phyloP scores from a whole-genome alignment of 2,329 filamentous ascomycete species.

The Fusarium succisae region DNA sequence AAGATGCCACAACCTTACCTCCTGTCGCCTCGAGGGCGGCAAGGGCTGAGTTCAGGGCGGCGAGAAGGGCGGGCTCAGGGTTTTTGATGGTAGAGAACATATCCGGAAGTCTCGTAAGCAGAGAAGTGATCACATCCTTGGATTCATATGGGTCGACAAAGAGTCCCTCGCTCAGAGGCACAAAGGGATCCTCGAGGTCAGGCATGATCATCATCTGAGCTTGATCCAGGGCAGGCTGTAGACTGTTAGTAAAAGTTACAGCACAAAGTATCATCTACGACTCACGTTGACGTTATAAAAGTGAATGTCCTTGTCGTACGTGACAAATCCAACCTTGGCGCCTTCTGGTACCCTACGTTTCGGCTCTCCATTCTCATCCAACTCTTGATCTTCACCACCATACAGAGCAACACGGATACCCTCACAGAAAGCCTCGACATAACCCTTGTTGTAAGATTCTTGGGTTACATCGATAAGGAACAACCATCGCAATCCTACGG shows the following conservation, averaged over 20 bases:
- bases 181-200: slow-evolving; percentile 95
- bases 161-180: slow-evolving; percentile 88
- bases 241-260: slow-evolving; percentile 22
- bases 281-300: slow-evolving; percentile 94
- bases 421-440: slow-evolving; percentile 88
- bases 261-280: slow-evolving; percentile 28
- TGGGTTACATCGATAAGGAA: slow-evolving; percentile 95
- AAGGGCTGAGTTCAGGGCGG: slow-evolving; percentile 83
- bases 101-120: slow-evolving; percentile 83
- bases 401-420: slow-evolving; percentile 89
- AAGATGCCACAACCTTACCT: slow-evolving; percentile 89
- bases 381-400: slow-evolving; percentile 65
- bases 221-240: slow-evolving; percentile 76
- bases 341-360: slow-evolving; percentile 75
- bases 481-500: slow-evolving; percentile 85
- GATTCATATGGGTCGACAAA: slow-evolving; percentile 96
- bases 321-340: slow-evolving; percentile 92
- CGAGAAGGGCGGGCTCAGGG: slow-evolving; percentile 87
- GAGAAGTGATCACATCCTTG: slow-evolving; percentile 84
- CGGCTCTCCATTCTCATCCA: slow-evolving; percentile 61
- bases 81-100: slow-evolving; percentile 91
- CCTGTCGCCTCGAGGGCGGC: slow-evolving; percentile 87
- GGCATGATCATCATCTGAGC: slow-evolving; percentile 99
- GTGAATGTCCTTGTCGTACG: slow-evolving; percentile 95
- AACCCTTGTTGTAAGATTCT: slow-evolving; percentile 90